phyloP scores from a whole-genome alignment of 2,329 filamentous ascomycete genomes.

The Fusarium sp. region DNA sequence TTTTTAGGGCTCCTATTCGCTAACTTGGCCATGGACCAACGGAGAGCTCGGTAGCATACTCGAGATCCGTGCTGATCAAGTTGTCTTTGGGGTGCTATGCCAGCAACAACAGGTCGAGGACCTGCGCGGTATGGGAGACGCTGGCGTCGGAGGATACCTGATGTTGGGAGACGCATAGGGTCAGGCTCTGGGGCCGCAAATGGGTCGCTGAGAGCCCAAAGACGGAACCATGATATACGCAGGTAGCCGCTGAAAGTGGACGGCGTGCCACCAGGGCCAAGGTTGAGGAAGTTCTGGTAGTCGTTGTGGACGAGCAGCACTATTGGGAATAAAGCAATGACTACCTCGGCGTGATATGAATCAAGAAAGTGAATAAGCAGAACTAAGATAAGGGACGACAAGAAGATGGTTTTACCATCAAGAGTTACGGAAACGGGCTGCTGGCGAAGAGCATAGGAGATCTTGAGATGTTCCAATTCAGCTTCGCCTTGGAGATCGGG shows the following conservation, averaged over 20 bases:
- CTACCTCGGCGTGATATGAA: conserved; percentile 57
- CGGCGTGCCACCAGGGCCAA: conserved; percentile 84
- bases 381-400: conserved; percentile 57
- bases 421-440: conserved; percentile 65
- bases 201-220: conserved; percentile 78
- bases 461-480: conserved; percentile 36
- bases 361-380: conserved; percentile 62
- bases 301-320: conserved; percentile 70
- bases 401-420: conserved; percentile 59
- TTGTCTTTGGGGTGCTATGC: conserved; percentile 86
- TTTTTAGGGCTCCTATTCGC: conserved; percentile 55
- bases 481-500: conserved; percentile 32
- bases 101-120: conserved; percentile 72
- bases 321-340: conserved; percentile 61
- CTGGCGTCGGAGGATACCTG: conserved; percentile 65
- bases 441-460: conserved; percentile 46
- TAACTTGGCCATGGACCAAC: conserved; percentile 62
- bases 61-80: conserved; percentile 70
- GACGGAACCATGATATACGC: conserved; percentile 75
- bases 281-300: conserved; percentile 78
- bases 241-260: conserved; percentile 78
- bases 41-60: conserved; percentile 65
- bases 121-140: conserved; percentile 70
- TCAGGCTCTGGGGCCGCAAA: conserved; percentile 67
- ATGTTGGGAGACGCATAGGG: conserved; percentile 59